phyloP scores from a whole-genome alignment of 2,329 filamentous ascomycete genomes.

The Coniella lustricola region DNA sequence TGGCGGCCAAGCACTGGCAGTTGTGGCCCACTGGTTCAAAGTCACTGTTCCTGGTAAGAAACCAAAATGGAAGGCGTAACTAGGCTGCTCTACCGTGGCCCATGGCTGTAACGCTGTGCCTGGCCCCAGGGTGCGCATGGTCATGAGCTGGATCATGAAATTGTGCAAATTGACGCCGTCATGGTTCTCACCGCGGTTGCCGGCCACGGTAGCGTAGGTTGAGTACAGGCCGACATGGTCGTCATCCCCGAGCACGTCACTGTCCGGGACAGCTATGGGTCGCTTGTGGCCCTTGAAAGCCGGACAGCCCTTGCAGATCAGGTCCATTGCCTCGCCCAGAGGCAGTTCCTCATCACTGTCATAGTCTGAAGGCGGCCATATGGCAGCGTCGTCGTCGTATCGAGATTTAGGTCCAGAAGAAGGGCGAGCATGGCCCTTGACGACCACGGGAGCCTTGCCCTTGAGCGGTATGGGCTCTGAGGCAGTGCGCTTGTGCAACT shows the following conservation, averaged over 20 bases:
- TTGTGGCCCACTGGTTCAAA: constrained; percentile 60
- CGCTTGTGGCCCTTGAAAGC: constrained; percentile 48
- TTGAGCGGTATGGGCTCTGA: constrained; percentile 21
- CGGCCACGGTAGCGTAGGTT: constrained; percentile 45
- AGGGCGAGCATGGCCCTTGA: constrained; percentile 22
- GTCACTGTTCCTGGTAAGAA: constrained; percentile 62
- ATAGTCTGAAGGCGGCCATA: constrained; percentile 51
- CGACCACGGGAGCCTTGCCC: constrained; percentile 32
- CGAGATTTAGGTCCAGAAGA: constrained; percentile 29
- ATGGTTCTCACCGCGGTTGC: constrained; percentile 36
- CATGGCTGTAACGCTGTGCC: constrained; percentile 46
- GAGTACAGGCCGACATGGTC: constrained; percentile 48
- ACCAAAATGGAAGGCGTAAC: constrained; percentile 61
- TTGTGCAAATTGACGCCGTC: constrained; percentile 46
- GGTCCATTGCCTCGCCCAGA: constrained; percentile 46
- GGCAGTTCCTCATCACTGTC: constrained; percentile 42
- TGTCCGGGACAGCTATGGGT: constrained; percentile 35
- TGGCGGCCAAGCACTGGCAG: constrained; percentile 49
- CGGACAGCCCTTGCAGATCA: constrained; percentile 52
- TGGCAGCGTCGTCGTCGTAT: constrained; percentile 19
- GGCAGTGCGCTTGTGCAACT: constrained; percentile 9
- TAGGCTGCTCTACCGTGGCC: constrained; percentile 70
- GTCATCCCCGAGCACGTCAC: constrained; percentile 21
- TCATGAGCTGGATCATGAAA: constrained; percentile 53
- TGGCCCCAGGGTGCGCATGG: constrained; percentile 39